phyloP scores from a whole-genome alignment of 2,329 filamentous ascomycete species.

The Colletotrichum sp. region DNA sequence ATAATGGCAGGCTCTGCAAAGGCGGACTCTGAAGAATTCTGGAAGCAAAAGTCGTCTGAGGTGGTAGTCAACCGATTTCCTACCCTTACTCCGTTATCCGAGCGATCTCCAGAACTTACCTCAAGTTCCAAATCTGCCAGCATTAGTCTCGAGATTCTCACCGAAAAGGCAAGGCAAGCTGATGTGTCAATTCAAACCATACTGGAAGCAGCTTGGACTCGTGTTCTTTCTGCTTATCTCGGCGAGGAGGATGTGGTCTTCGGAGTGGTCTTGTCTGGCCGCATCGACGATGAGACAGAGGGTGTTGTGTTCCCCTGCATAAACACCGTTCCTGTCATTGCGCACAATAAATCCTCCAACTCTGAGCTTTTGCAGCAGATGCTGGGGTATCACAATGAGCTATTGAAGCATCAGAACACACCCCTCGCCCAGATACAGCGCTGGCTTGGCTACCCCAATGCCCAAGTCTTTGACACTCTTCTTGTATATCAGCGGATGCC shows the following conservation, averaged over 20 bases:
- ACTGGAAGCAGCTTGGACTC: conserved; percentile 79
- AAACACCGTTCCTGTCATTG: conserved; percentile 77
- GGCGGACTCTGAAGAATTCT: conserved; percentile 57
- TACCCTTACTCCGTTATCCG: conserved; percentile 68
- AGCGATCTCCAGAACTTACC: conserved; percentile 22
- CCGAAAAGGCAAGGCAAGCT: conserved; percentile 56
- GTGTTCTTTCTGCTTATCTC: conserved; percentile 75
- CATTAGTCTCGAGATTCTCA: conserved; percentile 51
- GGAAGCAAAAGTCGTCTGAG: conserved; percentile 60
- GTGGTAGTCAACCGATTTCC: conserved; percentile 76
- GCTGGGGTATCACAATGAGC: conserved; percentile 66
- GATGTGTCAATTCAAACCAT: conserved; percentile 79
- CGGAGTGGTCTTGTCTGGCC: conserved; percentile 80
- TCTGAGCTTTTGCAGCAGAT: conserved; percentile 63
- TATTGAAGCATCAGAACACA: conserved; percentile 74
- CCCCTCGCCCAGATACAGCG: conserved; percentile 75
- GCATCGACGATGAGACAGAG: conserved; percentile 65
- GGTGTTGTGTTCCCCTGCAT: conserved; percentile 77
- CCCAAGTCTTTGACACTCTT: conserved; percentile 80
- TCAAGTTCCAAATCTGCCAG: not conserved
- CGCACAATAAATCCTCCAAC: conserved; percentile 60
- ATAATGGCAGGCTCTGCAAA: conserved; percentile 41
- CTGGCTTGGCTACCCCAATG: conserved; percentile 69
- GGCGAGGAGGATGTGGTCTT: conserved; percentile 79
- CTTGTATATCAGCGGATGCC: conserved; percentile 78